Conservation (phyloP, 2,329 filamentous ascomycete genomes). For the Neocatenulostroma microsporum region DNA sequence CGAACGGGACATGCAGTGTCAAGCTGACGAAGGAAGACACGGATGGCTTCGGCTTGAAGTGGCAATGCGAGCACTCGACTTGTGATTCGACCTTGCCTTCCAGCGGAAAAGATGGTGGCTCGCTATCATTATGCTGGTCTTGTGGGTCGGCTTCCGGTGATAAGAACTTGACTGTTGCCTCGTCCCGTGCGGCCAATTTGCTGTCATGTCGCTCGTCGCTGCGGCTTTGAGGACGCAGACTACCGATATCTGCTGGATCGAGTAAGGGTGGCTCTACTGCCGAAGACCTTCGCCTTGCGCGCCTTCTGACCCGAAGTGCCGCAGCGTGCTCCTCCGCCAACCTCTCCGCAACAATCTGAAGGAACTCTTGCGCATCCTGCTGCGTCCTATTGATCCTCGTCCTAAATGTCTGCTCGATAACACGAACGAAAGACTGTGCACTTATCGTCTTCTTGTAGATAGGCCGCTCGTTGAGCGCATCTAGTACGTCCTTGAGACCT, state of each 20-base stretch:
- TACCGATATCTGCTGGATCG: too few relatives aligned
- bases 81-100: constrained; percentile 92
- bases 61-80: constrained; percentile 83
- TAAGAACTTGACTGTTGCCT: background rate
- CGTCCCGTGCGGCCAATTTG: constrained; percentile 9
- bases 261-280: constrained; percentile 5
- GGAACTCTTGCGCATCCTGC: constrained; percentile 94
- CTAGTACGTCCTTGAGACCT: constrained; percentile 85
- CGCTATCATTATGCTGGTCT: constrained; percentile 21
- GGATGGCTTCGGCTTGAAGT: constrained; percentile 78
- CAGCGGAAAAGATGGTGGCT: constrained; percentile 72
- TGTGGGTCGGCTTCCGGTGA: constrained; percentile 9
- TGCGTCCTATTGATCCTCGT: constrained; percentile 90
- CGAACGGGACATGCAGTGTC: constrained; percentile 83
- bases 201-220: constrained; percentile 11
- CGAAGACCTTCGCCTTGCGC: constrained; percentile 35
- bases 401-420: constrained; percentile 76
- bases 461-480: constrained; percentile 85
- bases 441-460: constrained; percentile 92
- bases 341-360: constrained; percentile 87
- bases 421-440: constrained; percentile 72
- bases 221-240: too few relatives aligned
- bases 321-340: constrained; percentile 92
- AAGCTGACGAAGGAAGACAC: constrained; percentile 83
- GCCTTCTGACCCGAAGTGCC: constrained; percentile 62